Evolutionary conservation across 1,284 basidiomycete genomes (phyloP).

Genomic region (Waitea zeae): DNA sequence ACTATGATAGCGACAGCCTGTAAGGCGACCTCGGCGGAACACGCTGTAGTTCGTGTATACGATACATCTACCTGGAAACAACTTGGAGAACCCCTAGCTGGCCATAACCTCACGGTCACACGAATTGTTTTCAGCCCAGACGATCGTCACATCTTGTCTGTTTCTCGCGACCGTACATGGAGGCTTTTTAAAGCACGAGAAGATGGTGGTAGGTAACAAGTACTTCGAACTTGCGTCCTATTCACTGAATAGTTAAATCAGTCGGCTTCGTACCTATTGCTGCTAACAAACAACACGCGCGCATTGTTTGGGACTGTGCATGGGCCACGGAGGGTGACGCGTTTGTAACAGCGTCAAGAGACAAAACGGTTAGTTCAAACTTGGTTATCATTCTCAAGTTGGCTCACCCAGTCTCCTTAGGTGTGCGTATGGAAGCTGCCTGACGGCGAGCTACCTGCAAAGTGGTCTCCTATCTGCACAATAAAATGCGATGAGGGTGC

Average conservation of each 20-base stretch:
- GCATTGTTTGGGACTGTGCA: constrained; percentile 92
- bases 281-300: constrained; percentile 71
- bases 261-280: constrained; percentile 44
- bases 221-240: constrained; percentile 1
- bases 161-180: constrained; percentile 90
- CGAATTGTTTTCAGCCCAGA: constrained; percentile 79
- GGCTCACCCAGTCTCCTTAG: constrained; percentile 18
- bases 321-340: constrained; percentile 60
- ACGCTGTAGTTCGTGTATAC: constrained; percentile 81
- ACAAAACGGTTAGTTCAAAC: constrained; percentile 65
- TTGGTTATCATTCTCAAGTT: neutral
- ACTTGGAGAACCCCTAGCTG: constrained; percentile 55
- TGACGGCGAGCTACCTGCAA: constrained; percentile 13
- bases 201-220: constrained; percentile 20
- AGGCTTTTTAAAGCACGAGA: constrained; percentile 43
- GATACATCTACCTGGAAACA: constrained; percentile 54
- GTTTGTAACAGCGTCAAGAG: constrained; percentile 89
- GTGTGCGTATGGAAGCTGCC: constrained; percentile 50
- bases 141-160: constrained; percentile 64
- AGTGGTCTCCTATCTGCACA: constrained; percentile 35
- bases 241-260: constrained; percentile 3
- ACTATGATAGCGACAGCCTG: constrained; percentile 82
- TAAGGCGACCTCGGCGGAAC: constrained; percentile 73
- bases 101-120: constrained; percentile 85
- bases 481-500: constrained; percentile 47